Conservation (phyloP, 1,139 yeast species). For the Protomyces macrosporus region DNA sequence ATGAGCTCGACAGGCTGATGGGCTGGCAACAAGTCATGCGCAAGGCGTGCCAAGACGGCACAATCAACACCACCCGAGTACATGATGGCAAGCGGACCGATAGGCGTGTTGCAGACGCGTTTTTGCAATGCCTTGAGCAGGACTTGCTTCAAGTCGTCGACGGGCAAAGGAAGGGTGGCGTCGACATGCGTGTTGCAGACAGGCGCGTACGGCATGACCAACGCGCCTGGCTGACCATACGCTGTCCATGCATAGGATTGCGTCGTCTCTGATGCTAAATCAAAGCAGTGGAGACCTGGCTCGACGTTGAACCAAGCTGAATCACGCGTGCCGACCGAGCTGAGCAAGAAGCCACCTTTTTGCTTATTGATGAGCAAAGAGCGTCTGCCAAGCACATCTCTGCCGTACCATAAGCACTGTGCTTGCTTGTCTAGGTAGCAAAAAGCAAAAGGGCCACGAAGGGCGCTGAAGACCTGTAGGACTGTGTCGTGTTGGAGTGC, state of each 20-base stretch:
- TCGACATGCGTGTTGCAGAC: not conserved
- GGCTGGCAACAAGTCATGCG: constrained; percentile 38
- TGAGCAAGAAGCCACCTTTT: constrained; percentile 37
- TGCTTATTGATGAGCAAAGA: constrained; percentile 52
- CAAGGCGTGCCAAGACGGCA: constrained; percentile 58
- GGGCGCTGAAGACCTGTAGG: constrained; percentile 38
- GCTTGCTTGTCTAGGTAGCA: constrained; percentile 38
- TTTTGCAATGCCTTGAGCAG: not conserved
- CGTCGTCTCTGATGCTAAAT: constrained; percentile 26
- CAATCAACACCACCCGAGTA: constrained; percentile 97
- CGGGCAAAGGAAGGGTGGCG: not conserved
- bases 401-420: constrained; percentile 60
- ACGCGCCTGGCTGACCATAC: not conserved
- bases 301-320: constrained; percentile 35
- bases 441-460: constrained; percentile 80
- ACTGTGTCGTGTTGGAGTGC: constrained; percentile 37
- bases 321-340: constrained; percentile 35
- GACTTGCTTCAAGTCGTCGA: not conserved
- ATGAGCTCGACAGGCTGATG: constrained; percentile 56
- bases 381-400: constrained; percentile 77
- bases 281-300: constrained; percentile 34
- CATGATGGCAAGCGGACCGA: constrained; percentile 36
- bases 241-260: not conserved
- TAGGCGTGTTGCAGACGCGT: not conserved
- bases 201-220: not conserved